A percentile compares a stretch with the other conserved stretches of the same genome.
These are phyloP conservation scores for Dothideomycetes sp. DNA, from an alignment of 2,329 filamentous ascomycete genomes.

Conservation along the genomic window DNA sequence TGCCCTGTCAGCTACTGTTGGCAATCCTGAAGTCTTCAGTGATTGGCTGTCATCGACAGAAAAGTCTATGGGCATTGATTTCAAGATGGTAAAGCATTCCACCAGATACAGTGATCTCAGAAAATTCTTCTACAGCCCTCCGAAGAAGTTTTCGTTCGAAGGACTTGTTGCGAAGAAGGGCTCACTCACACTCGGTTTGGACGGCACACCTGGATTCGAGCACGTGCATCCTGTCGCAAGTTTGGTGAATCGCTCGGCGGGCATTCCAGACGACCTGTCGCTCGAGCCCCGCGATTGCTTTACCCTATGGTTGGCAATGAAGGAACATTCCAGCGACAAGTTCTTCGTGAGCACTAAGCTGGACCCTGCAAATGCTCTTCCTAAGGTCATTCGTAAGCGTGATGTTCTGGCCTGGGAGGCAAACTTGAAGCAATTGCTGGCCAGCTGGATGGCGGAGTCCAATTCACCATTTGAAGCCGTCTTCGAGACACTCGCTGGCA, in stretches of 20 bases:
- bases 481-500: conserved; percentile 38
- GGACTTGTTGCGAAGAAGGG: conserved; percentile 37
- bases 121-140: conserved; percentile 60
- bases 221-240: conserved; percentile 60
- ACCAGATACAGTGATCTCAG: conserved; percentile 67
- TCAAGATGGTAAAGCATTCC: conserved; percentile 60
- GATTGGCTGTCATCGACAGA: conserved; percentile 60
- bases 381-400: conserved; percentile 50
- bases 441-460: conserved; percentile 50
- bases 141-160: conserved; percentile 40
- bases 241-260: conserved; percentile 52
- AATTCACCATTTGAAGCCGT: conserved; percentile 45
- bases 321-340: conserved; percentile 41
- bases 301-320: conserved; percentile 56
- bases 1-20: conserved; percentile 69
- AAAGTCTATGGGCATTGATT: conserved; percentile 50
- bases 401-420: conserved; percentile 60
- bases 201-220: conserved; percentile 41
- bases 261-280: conserved; percentile 56
- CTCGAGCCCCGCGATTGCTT: conserved; percentile 65
- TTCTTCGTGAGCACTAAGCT: conserved; percentile 40
- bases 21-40: conserved; percentile 62
- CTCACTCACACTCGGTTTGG: conserved; percentile 38
- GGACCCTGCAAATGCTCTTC: conserved; percentile 41
- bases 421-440: conserved; percentile 49